These are phyloP conservation scores for Volvariella surrecta DNA, from an alignment of 1,284 basidiomycete species.

Conservation along the genomic window DNA sequence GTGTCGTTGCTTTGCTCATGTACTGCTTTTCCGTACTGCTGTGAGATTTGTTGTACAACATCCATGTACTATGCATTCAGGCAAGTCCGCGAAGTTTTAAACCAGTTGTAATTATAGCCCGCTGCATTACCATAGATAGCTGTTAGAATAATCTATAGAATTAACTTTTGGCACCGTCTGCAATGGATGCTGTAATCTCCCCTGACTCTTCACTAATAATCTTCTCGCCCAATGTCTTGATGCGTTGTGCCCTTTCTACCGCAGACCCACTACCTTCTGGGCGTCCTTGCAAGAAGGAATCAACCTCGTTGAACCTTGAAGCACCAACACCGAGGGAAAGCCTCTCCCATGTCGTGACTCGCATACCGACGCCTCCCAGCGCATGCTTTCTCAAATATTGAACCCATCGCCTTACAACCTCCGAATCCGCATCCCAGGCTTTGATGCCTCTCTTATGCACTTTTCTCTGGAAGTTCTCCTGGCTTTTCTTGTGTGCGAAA, in stretches of 20 bases:
- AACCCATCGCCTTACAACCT: constrained; percentile 78
- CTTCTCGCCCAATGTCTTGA: constrained; percentile 33
- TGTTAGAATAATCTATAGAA: too few relatives aligned
- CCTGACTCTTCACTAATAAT: constrained; percentile 30
- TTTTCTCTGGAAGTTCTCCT: constrained; percentile 91
- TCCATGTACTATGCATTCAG: not conserved
- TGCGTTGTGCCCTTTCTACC: constrained; percentile 18
- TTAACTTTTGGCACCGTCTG: not conserved
- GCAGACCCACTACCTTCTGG: constrained; percentile 15
- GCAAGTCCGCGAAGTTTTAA: too few relatives aligned
- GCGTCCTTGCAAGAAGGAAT: not conserved
- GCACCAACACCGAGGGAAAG: constrained; percentile 59
- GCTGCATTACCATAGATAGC: too few relatives aligned
- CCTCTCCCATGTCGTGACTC: constrained; percentile 73
- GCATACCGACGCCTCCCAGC: constrained; percentile 82
- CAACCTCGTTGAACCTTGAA: constrained; percentile 31
- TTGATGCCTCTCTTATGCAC: constrained; percentile 85
- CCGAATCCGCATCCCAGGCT: constrained; percentile 81
- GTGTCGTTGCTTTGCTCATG: too few relatives aligned
- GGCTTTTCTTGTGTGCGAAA: constrained; percentile 91
- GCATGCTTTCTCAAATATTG: constrained; percentile 74
- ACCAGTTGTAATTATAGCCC: too few relatives aligned
- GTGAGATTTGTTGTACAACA: not conserved
- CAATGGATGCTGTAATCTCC: not conserved
- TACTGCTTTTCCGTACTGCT: not conserved